These are phyloP conservation scores for Candida dajiaensis DNA, from an alignment of 805 yeast species.

Conservation along the genomic window DNA sequence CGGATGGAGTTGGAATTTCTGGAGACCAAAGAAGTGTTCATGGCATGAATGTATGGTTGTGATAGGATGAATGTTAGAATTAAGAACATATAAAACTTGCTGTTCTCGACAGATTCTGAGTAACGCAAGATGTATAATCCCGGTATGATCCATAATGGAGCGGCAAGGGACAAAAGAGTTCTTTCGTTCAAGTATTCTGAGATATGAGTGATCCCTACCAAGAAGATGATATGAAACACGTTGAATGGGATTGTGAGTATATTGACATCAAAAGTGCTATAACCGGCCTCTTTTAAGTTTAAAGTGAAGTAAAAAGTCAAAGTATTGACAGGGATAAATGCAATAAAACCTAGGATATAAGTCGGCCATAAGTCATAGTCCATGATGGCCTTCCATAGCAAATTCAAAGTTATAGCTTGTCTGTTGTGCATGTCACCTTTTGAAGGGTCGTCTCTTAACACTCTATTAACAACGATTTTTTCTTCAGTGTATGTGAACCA, in stretches of 20 bases:
- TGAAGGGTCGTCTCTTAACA: constrained; percentile 60
- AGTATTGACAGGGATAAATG: constrained; percentile 28
- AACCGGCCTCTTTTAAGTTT: constrained; percentile 42
- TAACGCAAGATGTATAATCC: constrained; percentile 29
- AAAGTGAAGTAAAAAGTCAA: constrained; percentile 40
- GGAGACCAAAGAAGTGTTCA: constrained; percentile 38
- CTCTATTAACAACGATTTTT: constrained; percentile 51
- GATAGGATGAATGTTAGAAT: constrained; percentile 2
- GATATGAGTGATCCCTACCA: constrained; percentile 32
- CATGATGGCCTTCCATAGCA: constrained; percentile 32
- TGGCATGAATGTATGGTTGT: constrained; percentile 5
- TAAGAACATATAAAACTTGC: constrained; percentile 27
- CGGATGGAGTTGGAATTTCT: constrained; percentile 56
- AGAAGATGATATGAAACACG: constrained; percentile 30
- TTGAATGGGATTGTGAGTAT: constrained; percentile 46
- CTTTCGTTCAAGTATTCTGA: constrained; percentile 24
- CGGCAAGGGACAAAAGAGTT: constrained; percentile 24
- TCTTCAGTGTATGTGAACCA: constrained; percentile 51
- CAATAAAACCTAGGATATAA: constrained; percentile 41
- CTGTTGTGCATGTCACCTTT: constrained; percentile 65
- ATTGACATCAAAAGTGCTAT: constrained; percentile 44
- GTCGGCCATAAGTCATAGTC: constrained; percentile 58
- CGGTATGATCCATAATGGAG: constrained; percentile 30
- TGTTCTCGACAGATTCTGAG: constrained; percentile 26
- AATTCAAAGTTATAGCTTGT: constrained; percentile 38